Percentiles rank a stretch among this genome's conserved stretches.
phyloP scores from a whole-genome alignment of 192 early-diverging fungal species.

The Dispira parvispora region DNA sequence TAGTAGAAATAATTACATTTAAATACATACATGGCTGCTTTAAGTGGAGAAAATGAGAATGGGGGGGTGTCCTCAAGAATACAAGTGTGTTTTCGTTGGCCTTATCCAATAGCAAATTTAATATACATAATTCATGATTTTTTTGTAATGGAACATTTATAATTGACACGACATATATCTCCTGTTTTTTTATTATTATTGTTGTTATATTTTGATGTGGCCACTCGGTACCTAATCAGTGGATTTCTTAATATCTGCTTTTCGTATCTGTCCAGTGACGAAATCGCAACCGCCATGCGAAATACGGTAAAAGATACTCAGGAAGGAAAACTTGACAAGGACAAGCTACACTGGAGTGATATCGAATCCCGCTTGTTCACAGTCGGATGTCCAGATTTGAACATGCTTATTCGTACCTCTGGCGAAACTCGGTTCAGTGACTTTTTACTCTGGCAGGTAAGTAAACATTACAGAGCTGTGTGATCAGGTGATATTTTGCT shows the following conservation, averaged over 20 bases:
- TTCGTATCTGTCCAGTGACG: conserved; percentile 83
- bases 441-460: conserved; percentile 83
- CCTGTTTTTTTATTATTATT: too few relatives aligned
- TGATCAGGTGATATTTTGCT: background rate
- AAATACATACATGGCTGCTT: too few relatives aligned
- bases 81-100: too few relatives aligned
- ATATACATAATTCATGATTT: too few relatives aligned
- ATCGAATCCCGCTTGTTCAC: conserved; percentile 47
- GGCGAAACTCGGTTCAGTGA: conserved; percentile 92
- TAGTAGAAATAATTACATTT: background rate
- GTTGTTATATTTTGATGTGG: too few relatives aligned
- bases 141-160: too few relatives aligned
- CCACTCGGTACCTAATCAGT: too few relatives aligned
- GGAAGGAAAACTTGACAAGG: conserved; percentile 25
- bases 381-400: conserved; percentile 46
- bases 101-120: too few relatives aligned
- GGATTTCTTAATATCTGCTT: conserved; percentile 71
- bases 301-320: conserved; percentile 37
- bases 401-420: conserved; percentile 83
- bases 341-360: conserved; percentile 16
- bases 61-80: too few relatives aligned
- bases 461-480: background rate
- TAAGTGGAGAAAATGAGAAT: too few relatives aligned
- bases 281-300: conserved; percentile 60
- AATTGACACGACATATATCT: too few relatives aligned